Conservation (phyloP, 352 stramenopile species). For the Phytopythium sindhum region DNA sequence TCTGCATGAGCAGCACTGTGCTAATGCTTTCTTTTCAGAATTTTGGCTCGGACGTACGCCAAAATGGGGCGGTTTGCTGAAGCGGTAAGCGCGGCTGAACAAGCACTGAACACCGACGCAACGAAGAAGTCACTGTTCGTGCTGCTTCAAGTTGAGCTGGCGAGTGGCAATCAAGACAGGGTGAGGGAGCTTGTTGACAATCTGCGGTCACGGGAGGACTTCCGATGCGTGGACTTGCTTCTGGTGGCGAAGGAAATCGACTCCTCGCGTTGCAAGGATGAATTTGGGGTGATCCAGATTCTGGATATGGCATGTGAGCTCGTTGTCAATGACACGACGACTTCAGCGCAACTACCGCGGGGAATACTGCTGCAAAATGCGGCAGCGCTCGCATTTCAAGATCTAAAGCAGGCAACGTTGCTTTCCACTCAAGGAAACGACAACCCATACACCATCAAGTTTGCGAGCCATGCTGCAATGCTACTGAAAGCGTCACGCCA, state of each 20-base stretch:
- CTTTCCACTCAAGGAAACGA: neutral
- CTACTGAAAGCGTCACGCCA: neutral
- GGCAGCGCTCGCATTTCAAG: neutral
- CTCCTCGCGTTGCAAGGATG: neutral
- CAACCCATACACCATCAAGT: neutral
- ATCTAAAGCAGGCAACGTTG: neutral
- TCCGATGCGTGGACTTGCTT: slow-evolving; percentile 59
- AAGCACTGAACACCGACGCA: slow-evolving; percentile 41
- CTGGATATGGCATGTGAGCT: neutral
- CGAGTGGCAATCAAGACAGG: slow-evolving; percentile 12
- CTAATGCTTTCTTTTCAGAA: neutral
- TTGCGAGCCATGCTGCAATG: neutral
- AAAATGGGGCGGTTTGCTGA: slow-evolving; percentile 8
- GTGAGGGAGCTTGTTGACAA: slow-evolving; percentile 24
- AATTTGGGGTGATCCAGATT: neutral
- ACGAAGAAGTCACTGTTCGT: slow-evolving; percentile 62
- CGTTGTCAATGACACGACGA: neutral
- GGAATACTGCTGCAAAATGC: neutral
- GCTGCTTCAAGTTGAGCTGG: slow-evolving; percentile 45
- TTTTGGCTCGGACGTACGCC: neutral
- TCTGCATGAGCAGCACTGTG: neutral
- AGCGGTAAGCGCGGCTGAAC: slow-evolving; percentile 38
- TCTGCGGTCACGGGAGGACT: slow-evolving; percentile 53
- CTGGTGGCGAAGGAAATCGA: slow-evolving; percentile 4
- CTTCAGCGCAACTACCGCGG: neutral